Evolutionary conservation across 768 basidiomycete species (phyloP), one percentile per base, ranked within the genome.

Genomic region (Pluteus cervinus): DNA sequence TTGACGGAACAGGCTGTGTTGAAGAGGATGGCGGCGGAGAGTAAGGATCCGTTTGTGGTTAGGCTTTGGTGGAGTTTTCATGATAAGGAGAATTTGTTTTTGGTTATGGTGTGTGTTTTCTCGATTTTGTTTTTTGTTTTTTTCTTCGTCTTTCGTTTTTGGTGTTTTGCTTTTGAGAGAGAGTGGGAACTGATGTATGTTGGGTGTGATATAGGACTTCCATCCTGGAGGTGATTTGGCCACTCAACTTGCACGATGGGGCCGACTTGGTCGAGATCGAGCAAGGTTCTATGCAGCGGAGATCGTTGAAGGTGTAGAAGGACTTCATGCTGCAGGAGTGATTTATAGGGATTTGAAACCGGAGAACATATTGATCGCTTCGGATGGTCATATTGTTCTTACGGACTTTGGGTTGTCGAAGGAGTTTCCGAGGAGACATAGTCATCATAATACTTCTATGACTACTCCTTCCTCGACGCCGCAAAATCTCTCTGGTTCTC

Each of bases 281-380:
- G 91, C 94, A 16, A 75, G 96, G 14, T 99, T 99, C 66, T 99
- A 98, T 53, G 89, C 92, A 21, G 89, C 90, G 14, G 96, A 99
- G 58, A 94, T 99, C 40, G 89, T 92, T 7, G 92, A 97, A 52
- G 96, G 94, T 33, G 81, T 94, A 23, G 92, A 96, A 62, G 91
- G 92, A 25, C 71, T 99, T 26, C 94, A 98, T 53, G 78, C 81
- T 10, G 82, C 86, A 4, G 94, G 94, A 25, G 91, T 99, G 54
- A 92, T 99, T 62, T 94, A 97, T 61, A 86, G 96, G 33, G 93
- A 97, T 57, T 79, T 97, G 45, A 97, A 97, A 55, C 93, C 93
- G 1, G 93, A 97, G 64, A 92, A 92, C 61, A 88, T 98, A 49
- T 79, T 99, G 39, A 93, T 99, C 48, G 88, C 87, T 34, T 76